Evolutionary conservation across 1,139 yeast genomes (phyloP).

Genomic region (Scheffersomyces lignicola): DNA sequence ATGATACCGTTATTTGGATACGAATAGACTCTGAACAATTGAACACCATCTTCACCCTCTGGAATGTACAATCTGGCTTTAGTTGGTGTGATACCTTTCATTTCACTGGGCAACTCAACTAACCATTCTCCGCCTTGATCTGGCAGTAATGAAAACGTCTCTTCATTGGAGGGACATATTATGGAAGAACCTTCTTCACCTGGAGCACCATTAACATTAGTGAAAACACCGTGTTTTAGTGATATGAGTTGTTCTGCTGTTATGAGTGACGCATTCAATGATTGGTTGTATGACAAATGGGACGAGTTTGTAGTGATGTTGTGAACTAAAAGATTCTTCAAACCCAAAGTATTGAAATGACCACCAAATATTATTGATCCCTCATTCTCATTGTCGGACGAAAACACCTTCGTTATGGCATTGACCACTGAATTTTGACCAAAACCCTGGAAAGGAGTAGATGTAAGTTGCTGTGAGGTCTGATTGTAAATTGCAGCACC

Average conservation of each 20-base stretch:
- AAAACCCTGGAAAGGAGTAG: conserved; percentile 79
- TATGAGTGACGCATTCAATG: conserved; percentile 36
- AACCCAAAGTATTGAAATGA: conserved; percentile 61
- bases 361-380: conserved; percentile 80
- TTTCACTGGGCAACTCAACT: conserved; percentile 57
- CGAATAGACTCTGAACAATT: conserved; percentile 70
- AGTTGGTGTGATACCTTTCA: conserved; percentile 61
- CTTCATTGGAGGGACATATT: conserved; percentile 57
- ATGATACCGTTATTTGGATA: conserved; percentile 85
- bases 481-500: conserved; percentile 71
- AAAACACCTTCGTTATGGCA: conserved; percentile 57
- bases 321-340: conserved; percentile 43
- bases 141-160: conserved; percentile 60
- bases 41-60: conserved; percentile 51
- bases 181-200: conserved; percentile 36
- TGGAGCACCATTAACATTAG: conserved; percentile 51
- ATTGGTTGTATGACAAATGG: conserved; percentile 24
- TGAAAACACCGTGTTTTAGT: conserved; percentile 59
- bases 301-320: conserved; percentile 26
- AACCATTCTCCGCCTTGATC: conserved; percentile 67
- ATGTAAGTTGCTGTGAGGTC: conserved; percentile 37
- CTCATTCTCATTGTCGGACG: conserved; percentile 25
- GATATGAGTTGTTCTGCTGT: conserved; percentile 70
- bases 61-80: conserved; percentile 74
- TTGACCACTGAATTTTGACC: conserved; percentile 58